Conservation (phyloP, 371 early-diverging fungal species). For the Umbelopsis sp. region DNA sequence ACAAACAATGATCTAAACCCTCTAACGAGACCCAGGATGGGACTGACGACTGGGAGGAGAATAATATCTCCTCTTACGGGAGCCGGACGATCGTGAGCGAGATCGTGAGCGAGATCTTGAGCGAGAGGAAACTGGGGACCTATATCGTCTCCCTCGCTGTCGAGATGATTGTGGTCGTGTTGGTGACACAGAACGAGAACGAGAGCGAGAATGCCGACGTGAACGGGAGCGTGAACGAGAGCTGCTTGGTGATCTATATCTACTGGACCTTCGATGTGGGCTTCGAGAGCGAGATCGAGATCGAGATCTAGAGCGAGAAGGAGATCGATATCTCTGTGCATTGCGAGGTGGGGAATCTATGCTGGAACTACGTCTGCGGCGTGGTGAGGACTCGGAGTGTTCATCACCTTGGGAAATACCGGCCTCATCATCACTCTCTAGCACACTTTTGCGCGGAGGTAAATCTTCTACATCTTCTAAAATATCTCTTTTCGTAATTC, state of each 20-base stretch:
- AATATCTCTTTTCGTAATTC: slow-evolving; percentile 74
- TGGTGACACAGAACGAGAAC: background rate
- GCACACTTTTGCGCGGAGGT: slow-evolving; percentile 78
- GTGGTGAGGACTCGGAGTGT: background rate
- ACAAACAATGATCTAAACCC: background rate
- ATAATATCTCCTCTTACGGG: background rate
- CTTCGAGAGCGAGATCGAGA: slow-evolving; percentile 6
- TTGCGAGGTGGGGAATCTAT: background rate
- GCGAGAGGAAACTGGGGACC: background rate
- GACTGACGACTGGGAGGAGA: slow-evolving; percentile 6
- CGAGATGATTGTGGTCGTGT: background rate
- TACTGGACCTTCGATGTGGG: background rate
- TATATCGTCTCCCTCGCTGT: background rate
- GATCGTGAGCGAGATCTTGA: background rate
- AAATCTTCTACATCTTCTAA: slow-evolving; percentile 89
- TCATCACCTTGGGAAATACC: slow-evolving; percentile 16
- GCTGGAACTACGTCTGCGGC: background rate
- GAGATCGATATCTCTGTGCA: background rate
- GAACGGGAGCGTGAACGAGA: background rate
- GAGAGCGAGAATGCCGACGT: background rate
- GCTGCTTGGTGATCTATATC: slow-evolving; percentile 3
- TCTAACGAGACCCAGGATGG: background rate
- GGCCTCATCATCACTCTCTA: slow-evolving; percentile 77
- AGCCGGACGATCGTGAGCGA: background rate
- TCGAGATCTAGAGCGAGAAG: background rate